Evolutionary conservation across 2,329 filamentous ascomycete genomes (phyloP), one percentile per base, ranked within the genome.

Genomic region (Lasiodiplodia theobromae): DNA sequence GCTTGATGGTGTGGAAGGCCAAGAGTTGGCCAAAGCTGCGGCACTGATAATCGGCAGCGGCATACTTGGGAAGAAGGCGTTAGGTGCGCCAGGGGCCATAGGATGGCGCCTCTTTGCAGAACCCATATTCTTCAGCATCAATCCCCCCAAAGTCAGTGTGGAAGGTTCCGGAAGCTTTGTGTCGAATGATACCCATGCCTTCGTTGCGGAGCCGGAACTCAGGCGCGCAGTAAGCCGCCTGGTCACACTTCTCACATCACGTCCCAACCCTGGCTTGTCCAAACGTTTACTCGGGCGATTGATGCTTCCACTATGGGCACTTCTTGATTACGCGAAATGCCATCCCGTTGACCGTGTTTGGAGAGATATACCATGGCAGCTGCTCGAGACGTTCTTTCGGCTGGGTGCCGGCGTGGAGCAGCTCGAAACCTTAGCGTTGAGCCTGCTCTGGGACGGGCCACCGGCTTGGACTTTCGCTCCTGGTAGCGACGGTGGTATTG

Each of bases 41-140:
- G 83, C 87, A 0, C 89, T 89, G 71, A 84, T 91, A 21, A 88
- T 91, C 70, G 87, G 87, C 1, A 90, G 87, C 73, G 90, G 91
- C 0, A 87, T 93, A 21, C 77, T 93, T 10, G 90, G 89, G 2
- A 87, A 86, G 69, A 89, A 85, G 73, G 82, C 86, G 31, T 87
- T 84, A 63, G 91, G 91, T 12, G 88, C 89, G 7, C 89, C 89
- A 60, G 89, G 88, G 79, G 82, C 72, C 71, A 70, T 73, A 10
- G 90, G 90, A 8, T 92, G 90, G 90, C 84, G 82, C 37, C 79
- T 83, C 0, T 89, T 92, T 71, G 87, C 87, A 2, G 82, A 84
- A 64, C 89, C 89, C 0, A 80, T 92, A 7, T 72, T 91, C 2
- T 77, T 80, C 44, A 74, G 77, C 16, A 81, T 92, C 25, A 85